A percentile compares a stretch with the other conserved stretches of the same genome.
Conservation (phyloP, 305 asterid species). For the Fraxinus latifolia region DNA sequence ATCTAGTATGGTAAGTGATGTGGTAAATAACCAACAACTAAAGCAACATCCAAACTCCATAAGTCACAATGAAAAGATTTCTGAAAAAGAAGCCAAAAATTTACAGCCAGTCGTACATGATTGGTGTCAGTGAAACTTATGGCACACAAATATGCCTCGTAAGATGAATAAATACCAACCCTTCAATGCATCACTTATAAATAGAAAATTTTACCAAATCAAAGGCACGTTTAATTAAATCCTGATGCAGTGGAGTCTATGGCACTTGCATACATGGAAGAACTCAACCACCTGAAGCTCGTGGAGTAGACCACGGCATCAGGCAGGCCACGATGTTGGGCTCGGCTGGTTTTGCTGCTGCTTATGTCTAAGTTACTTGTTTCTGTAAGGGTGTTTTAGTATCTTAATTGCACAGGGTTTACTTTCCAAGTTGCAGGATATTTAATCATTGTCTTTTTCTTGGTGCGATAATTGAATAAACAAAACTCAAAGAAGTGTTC, state of each 20-base stretch:
- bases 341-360: not conserved
- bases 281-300: not conserved
- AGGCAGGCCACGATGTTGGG: not conserved
- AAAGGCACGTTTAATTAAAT: not conserved
- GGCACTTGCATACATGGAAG: not conserved
- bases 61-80: not conserved
- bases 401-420: not conserved
- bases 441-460: not conserved
- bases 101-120: not conserved
- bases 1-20: not conserved
- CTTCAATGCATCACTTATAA: not conserved
- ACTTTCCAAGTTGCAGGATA: not conserved
- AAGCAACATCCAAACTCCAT: not conserved
- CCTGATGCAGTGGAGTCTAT: not conserved
- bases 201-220: not conserved
- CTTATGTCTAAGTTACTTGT: not conserved
- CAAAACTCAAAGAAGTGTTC: not conserved
- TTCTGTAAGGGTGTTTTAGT: not conserved
- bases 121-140: not conserved
- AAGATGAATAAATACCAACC: not conserved
- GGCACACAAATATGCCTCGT: not conserved
- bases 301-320: not conserved
- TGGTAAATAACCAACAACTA: not conserved
- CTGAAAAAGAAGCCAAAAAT: not conserved
- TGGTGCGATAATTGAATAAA: not conserved